Base-by-base conservation (phyloP, 495 filamentous ascomycete genomes). In the Penicillium canescens region DNA sequence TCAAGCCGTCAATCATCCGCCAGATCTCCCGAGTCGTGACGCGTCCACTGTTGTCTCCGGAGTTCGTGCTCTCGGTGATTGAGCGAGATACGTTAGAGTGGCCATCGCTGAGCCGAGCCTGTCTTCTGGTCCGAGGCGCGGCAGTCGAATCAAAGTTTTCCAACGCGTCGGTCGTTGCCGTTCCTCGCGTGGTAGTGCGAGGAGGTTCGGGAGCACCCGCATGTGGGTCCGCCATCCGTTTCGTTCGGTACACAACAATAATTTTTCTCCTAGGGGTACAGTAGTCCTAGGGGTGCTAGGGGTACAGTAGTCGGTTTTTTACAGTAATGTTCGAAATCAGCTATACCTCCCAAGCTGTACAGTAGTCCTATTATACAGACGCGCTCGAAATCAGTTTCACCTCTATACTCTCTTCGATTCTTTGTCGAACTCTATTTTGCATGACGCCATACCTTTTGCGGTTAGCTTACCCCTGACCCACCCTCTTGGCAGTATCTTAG, bases 341-440 rank as follows among this genome's bases (percentile, higher is more conserved):
- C n/a, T n/a, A n/a, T n/a, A n/a, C n/a, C n/a, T n/a, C n/a, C n/a
- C n/a, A n/a, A n/a, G n/a, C n/a, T n/a, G n/a, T n/a, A n/a, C n/a
- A n/a, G n/a, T n/a, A n/a, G n/a, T n/a, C n/a, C n/a, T n/a, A n/a
- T n/a, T n/a, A n/a, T 57, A 54, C 46, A 59, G 51, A 31, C 26
- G 23, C 51, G 52, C 46, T 59, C 56, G 56, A 59, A 59, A 59
- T 59, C 51, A 59, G 56, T 38, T 59, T 59, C 51, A 59, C 38
- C 11, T 52, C 10, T 51, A 42, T 44, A 21, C 41, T 50, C 53
- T 50, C 26, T 59, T 59, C 26, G 38, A 55, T 46, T 36, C 35
- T 50, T 59, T 46, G 9, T 21, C 3, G 36, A 59, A 46, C 40
- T 34, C 18, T 48, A 52, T 55, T 48, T 55, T 59, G 51, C 51